A percentile compares a stretch with the other conserved stretches of the same genome.
These are phyloP conservation scores for Coprinopsis marcescibilis DNA, from an alignment of 768 basidiomycete genomes.

Conservation along the genomic window DNA sequence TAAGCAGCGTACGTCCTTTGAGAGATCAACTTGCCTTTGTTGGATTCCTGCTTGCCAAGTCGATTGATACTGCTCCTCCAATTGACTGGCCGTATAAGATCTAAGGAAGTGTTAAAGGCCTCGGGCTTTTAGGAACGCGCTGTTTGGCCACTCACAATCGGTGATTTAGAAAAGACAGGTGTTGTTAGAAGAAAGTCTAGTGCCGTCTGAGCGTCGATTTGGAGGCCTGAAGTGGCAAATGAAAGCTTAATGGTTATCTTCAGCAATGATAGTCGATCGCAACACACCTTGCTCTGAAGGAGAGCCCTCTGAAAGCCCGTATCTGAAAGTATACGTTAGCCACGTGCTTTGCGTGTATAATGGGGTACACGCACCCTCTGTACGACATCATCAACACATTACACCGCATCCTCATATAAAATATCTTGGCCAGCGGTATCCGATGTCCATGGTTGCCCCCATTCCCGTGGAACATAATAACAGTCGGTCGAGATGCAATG, in stretches of 20 bases:
- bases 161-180: slow-evolving; percentile 57
- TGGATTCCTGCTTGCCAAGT: slow-evolving; percentile 77
- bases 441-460: slow-evolving; percentile 86
- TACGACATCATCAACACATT: slow-evolving; percentile 96
- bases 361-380: slow-evolving; percentile 60
- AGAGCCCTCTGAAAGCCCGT: slow-evolving; percentile 81
- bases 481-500: slow-evolving; percentile 61
- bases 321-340: slow-evolving; percentile 38
- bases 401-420: slow-evolving; percentile 78
- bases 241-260: not conserved
- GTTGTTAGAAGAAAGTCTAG: slow-evolving; percentile 69
- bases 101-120: slow-evolving; percentile 24
- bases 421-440: slow-evolving; percentile 79
- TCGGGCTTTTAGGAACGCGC: not conserved
- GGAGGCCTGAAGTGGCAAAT: slow-evolving; percentile 47
- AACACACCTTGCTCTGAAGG: slow-evolving; percentile 76
- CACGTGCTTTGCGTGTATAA: not conserved
- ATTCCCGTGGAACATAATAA: slow-evolving; percentile 93
- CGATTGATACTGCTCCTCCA: slow-evolving; percentile 89
- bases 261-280: not conserved
- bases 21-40: slow-evolving; percentile 41
- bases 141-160: slow-evolving; percentile 44
- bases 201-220: slow-evolving; percentile 79
- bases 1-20: not conserved
- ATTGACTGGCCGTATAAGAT: slow-evolving; percentile 82